These are phyloP conservation scores for Pythium phragmiticola DNA, from an alignment of 352 stramenopile species.

Conservation along the genomic window DNA sequence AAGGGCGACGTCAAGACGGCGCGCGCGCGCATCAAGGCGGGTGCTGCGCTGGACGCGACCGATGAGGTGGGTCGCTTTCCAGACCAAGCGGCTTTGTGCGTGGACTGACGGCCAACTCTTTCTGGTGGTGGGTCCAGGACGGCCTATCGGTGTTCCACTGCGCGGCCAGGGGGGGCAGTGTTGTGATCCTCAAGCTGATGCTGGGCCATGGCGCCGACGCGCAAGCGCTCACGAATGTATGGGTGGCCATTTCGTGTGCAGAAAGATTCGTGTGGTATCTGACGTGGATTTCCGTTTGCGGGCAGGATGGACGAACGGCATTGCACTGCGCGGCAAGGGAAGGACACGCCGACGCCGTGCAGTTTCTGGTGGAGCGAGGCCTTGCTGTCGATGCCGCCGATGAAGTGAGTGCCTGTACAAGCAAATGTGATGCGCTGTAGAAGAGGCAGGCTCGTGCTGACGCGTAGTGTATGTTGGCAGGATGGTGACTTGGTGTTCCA, in stretches of 20 bases:
- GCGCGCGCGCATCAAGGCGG: not conserved
- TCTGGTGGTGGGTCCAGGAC: not conserved
- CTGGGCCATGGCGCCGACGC: not conserved
- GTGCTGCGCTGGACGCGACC: not conserved
- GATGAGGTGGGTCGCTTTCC: not conserved
- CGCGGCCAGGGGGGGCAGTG: not conserved
- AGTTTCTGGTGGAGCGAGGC: not conserved
- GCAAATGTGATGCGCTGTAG: not conserved
- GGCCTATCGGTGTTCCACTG: not conserved
- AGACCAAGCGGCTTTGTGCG: not conserved
- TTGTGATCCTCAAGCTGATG: not conserved
- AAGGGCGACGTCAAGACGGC: not conserved
- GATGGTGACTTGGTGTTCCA: not conserved
- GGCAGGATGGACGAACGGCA: not conserved
- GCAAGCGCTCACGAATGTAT: not conserved
- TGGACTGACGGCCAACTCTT: not conserved
- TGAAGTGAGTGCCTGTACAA: not conserved
- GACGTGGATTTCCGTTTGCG: not conserved
- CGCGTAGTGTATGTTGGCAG: not conserved
- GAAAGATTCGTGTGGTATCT: not conserved
- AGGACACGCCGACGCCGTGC: not conserved
- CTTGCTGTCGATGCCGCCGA: not conserved
- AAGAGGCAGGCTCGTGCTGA: not conserved
- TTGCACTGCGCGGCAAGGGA: not conserved
- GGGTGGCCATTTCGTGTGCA: too few relatives aligned